Conservation (phyloP, 2,329 filamentous ascomycete genomes). For the Colletotrichum neosansevieriae region DNA sequence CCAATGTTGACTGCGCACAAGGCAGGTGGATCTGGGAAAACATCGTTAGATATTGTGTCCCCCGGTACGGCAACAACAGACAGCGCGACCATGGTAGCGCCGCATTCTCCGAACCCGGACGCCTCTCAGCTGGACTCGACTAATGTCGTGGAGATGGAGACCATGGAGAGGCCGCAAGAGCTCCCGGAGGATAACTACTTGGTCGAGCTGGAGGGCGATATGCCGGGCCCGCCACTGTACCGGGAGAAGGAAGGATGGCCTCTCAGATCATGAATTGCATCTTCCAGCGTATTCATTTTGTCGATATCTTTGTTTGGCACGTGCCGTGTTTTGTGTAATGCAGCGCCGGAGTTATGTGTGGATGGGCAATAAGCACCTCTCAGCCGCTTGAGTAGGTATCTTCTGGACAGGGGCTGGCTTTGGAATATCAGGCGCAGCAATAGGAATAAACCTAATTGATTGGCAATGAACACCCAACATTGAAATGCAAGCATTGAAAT, state of each 20-base stretch:
- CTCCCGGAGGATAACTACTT: conserved; percentile 24
- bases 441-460: conserved; percentile 12
- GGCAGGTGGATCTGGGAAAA: conserved; percentile 7
- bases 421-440: neutral
- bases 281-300: neutral
- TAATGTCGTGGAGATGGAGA: conserved; percentile 33
- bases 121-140: conserved; percentile 34
- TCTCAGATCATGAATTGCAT: neutral
- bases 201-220: conserved; percentile 35
- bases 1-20: conserved; percentile 25
- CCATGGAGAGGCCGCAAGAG: conserved; percentile 35
- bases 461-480: neutral
- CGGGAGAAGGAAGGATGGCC: conserved; percentile 37
- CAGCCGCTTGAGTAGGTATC: neutral
- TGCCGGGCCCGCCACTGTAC: conserved; percentile 36
- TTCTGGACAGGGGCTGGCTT: neutral
- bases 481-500: neutral
- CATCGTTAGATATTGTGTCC: conserved; percentile 18
- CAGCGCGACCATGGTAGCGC: conserved; percentile 23
- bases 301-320: neutral
- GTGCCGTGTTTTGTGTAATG: neutral
- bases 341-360: conserved; percentile 32
- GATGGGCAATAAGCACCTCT: neutral
- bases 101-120: conserved; percentile 16
- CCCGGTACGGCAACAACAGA: conserved; percentile 25